phyloP scores from a whole-genome alignment of 331 rosid species.

The Pyracantha coccinea region DNA sequence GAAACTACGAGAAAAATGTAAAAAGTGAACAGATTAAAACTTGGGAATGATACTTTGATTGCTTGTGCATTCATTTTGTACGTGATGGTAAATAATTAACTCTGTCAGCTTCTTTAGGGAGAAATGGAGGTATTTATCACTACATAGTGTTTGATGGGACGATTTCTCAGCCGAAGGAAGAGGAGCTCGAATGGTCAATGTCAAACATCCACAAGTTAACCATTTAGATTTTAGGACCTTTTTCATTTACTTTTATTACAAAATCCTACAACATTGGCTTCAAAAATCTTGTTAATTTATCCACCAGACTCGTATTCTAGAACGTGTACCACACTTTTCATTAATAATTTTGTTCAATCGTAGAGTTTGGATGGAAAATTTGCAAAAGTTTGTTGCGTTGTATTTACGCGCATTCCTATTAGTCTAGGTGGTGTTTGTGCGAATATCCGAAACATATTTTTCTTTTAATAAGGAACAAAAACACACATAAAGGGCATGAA shows the following conservation, averaged over 20 bases:
- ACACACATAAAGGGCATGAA: not conserved
- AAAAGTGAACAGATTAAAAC: not conserved
- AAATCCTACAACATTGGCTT: no score
- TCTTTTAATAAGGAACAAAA: not conserved
- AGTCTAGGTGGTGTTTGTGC: not conserved
- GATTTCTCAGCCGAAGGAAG: constrained; percentile 19
- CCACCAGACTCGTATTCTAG: no score
- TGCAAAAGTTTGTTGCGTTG: not conserved
- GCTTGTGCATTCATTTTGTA: constrained; percentile 39
- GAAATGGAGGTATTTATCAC: not conserved
- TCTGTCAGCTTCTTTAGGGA: not conserved
- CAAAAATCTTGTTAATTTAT: no score
- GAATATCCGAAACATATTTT: not conserved
- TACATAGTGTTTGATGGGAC: constrained; percentile 1
- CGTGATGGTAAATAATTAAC: not conserved
- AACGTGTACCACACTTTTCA: no score
- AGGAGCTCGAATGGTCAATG: not conserved
- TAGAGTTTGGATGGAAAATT: not conserved
- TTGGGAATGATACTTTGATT: constrained; percentile 21
- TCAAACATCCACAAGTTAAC: not conserved
- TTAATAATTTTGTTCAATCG: not conserved
- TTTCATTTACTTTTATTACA: not conserved
- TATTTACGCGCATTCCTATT: not conserved
- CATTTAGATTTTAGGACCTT: not conserved
- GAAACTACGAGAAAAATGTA: not conserved